Base-by-base conservation (phyloP, 495 filamentous ascomycete genomes). In the Oidiodendron maius region DNA sequence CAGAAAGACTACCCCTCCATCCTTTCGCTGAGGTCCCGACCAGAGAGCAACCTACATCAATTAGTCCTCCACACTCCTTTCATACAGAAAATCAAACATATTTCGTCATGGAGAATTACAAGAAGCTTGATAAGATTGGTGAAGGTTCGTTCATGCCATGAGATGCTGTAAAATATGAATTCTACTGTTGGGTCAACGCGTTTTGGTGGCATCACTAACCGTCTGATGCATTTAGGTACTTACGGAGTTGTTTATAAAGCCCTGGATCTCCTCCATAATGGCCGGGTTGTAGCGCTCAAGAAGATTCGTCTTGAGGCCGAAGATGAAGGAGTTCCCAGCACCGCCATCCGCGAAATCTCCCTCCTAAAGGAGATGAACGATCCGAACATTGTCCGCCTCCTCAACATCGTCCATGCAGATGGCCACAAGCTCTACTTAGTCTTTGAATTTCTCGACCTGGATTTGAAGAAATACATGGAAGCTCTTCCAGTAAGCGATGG, bases 381-480 rank as follows among this genome's bases (percentile, higher is more conserved):
- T 62, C 88, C 89, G 46, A 95, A 95, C 67, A 95, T 97, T 52
- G 90, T 96, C 38, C 81, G 80, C 48, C 80, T 97, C 36, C 64
- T 91, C 58, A 95, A 97, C 73, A 96, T 97, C 50, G 90, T 97
- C 39, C 91, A 96, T 61, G 90, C 91, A 55, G 91, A 96, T 64
- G 89, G 89, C 41, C 91, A 96, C 70, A 97, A 96, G 66, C 80
- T 97, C 30, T 96, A 95, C 64, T 79, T 97, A 18, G 91, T 97
- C 34, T 88, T 91, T 52, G 91, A 97, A 61, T 97, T 89, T 67
- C 82, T 96, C 54, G 91, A 96, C 60, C 76, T 91, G 34, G 91
- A 96, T 57, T 69, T 96, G 40, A 96, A 98, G 74, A 96, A 95
- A 66, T 97, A 96, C 71, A 97, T 98, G 94, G 93, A 98, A 69